These are phyloP conservation scores for Ophiostoma ips DNA, from an alignment of 2,329 filamentous ascomycete genomes.

Conservation along the genomic window DNA sequence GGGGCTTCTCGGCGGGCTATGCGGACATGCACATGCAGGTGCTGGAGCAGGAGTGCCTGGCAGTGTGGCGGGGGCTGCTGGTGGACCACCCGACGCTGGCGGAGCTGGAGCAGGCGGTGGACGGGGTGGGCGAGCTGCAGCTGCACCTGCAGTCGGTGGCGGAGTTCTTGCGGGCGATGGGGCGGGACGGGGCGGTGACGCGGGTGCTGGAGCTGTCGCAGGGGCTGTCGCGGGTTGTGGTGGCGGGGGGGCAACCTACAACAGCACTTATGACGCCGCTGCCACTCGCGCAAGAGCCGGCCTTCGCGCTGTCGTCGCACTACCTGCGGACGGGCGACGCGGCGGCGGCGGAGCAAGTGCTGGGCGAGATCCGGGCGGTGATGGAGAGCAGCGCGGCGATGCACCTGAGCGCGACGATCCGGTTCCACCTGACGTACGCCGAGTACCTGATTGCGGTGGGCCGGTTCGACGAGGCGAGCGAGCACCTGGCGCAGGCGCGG, in stretches of 20 bases:
- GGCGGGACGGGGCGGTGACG: slow-evolving; percentile 32
- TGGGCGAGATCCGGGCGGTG: slow-evolving; percentile 45
- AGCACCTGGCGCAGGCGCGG: slow-evolving; percentile 5
- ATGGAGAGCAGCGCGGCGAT: slow-evolving; percentile 19
- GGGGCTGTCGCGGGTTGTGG: slow-evolving; percentile 24
- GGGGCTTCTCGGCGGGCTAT: slow-evolving; percentile 27
- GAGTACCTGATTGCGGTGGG: slow-evolving; percentile 61
- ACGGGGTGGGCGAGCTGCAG: slow-evolving; percentile 35
- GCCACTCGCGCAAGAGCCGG: slow-evolving; percentile 31
- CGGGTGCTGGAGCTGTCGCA: slow-evolving; percentile 32
- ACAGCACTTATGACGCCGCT: not conserved
- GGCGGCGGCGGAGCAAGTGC: slow-evolving; percentile 32
- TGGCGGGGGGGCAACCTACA: not conserved
- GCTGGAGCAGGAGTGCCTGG: slow-evolving; percentile 22
- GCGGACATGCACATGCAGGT: slow-evolving; percentile 20
- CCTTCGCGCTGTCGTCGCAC: slow-evolving; percentile 36
- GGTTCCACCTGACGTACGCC: slow-evolving; percentile 55
- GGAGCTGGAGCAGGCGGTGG: slow-evolving; percentile 31
- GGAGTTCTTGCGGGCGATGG: slow-evolving; percentile 37
- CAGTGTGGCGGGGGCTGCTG: slow-evolving; percentile 31
- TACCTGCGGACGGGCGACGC: slow-evolving; percentile 40
- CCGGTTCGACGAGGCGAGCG: slow-evolving; percentile 43
- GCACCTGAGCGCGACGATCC: slow-evolving; percentile 26
- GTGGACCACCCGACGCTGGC: slow-evolving; percentile 24
- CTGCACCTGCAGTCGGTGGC: slow-evolving; percentile 35